These are phyloP conservation scores for Vachellia collinsii DNA, from an alignment of 306 rosid species.

Conservation along the genomic window DNA sequence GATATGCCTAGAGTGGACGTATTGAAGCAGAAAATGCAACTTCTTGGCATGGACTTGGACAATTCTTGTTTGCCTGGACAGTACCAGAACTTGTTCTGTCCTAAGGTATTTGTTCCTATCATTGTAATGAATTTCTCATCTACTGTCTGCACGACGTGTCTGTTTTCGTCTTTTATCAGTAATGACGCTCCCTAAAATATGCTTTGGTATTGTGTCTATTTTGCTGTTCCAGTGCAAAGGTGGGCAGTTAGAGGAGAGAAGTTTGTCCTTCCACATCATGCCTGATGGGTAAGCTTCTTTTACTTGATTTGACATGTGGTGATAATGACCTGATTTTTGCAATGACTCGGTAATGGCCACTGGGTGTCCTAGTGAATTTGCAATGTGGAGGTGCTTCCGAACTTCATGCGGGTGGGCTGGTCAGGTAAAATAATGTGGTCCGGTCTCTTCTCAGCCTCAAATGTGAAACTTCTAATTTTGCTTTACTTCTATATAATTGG, in stretches of 20 bases:
- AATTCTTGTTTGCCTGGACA: conserved; percentile 64
- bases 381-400: conserved; percentile 94
- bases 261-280: conserved; percentile 82
- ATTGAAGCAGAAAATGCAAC: conserved; percentile 70
- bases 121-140: background rate
- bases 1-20: conserved; percentile 44
- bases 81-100: conserved; percentile 68
- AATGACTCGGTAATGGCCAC: conserved; percentile 30
- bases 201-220: conserved; percentile 34
- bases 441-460: conserved; percentile 30
- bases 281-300: conserved; percentile 57
- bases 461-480: conserved; percentile 25
- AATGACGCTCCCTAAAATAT: background rate
- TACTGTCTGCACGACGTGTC: conserved; percentile 10
- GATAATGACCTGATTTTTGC: conserved; percentile 13
- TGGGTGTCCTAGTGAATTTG: conserved; percentile 61
- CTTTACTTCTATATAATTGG: conserved; percentile 28
- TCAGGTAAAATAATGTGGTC: conserved; percentile 55
- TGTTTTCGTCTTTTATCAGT: conserved; percentile 6
- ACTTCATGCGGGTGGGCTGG: conserved; percentile 78
- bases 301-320: conserved; percentile 19
- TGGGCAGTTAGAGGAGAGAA: conserved; percentile 74
- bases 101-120: conserved; percentile 59
- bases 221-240: conserved; percentile 70
- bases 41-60: conserved; percentile 59